A percentile compares a stretch with the other conserved stretches of the same genome.
Evolutionary conservation across 306 rosid species (phyloP).

Genomic region (Carpinus viminea): DNA sequence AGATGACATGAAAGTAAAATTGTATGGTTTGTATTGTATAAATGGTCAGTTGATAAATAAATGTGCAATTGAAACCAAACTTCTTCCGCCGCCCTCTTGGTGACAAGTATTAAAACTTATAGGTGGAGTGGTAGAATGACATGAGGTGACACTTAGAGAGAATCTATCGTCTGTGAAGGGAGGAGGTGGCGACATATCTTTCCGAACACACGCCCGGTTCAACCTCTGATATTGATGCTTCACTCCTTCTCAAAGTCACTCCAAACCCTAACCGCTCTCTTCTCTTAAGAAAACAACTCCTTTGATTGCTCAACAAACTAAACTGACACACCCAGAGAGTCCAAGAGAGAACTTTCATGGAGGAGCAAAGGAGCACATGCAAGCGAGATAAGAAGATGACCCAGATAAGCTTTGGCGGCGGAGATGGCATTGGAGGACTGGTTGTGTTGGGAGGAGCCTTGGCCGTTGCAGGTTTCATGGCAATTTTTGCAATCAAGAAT

Average conservation of each 20-base stretch:
- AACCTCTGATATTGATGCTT: slow-evolving; percentile 21
- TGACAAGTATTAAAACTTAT: not conserved
- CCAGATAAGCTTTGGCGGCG: slow-evolving; percentile 19
- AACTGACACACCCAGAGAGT: not conserved
- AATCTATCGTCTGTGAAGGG: not conserved
- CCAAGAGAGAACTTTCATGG: not conserved
- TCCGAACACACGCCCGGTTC: slow-evolving; percentile 14
- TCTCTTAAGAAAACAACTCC: not conserved
- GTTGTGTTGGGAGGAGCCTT: slow-evolving; percentile 50
- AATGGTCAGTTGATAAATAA: no score
- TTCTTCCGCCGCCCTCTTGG: not conserved
- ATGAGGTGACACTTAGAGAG: not conserved
- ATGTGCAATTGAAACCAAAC: no score
- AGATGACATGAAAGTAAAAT: no score
- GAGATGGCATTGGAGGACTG: slow-evolving; percentile 37
- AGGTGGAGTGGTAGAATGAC: not conserved
- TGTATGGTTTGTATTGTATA: no score
- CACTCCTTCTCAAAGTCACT: slow-evolving; percentile 14
- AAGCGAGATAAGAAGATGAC: slow-evolving; percentile 27
- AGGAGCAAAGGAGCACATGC: slow-evolving; percentile 5
- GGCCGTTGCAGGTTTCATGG: slow-evolving; percentile 34
- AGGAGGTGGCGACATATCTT: not conserved
- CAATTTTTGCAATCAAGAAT: slow-evolving; percentile 22
- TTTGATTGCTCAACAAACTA: not conserved
- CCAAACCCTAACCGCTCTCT: not conserved